These are phyloP conservation scores for Haematococcus sp. DNA, from an alignment of 139 green algal species.

Conservation along the genomic window DNA sequence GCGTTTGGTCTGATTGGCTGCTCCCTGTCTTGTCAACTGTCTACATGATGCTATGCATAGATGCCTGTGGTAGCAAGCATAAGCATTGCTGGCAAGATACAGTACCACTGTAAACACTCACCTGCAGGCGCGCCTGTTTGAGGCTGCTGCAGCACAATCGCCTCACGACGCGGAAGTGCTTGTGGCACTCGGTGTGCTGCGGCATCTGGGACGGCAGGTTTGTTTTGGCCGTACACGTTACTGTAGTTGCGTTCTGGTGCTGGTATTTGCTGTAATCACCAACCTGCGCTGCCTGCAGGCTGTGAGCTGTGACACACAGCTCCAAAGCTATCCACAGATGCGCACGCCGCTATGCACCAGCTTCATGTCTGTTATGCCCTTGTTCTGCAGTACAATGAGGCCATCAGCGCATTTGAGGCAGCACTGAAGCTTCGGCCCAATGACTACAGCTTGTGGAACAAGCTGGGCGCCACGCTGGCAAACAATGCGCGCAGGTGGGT, in stretches of 20 bases:
- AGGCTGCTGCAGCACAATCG: slow-evolving; percentile 25
- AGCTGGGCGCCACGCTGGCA: slow-evolving; percentile 90
- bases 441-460: slow-evolving; percentile 96
- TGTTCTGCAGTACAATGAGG: slow-evolving; percentile 64
- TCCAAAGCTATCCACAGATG: too few species aligned
- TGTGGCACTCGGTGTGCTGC: slow-evolving; percentile 90
- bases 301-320: too few species aligned
- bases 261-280: too few species aligned
- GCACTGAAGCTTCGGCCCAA: slow-evolving; percentile 61
- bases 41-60: too few species aligned
- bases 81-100: too few species aligned
- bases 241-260: too few species aligned
- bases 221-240: too few species aligned
- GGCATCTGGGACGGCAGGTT: slow-evolving; percentile 73
- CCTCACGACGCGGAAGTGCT: slow-evolving; percentile 79
- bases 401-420: slow-evolving; percentile 74
- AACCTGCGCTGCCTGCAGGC: too few species aligned
- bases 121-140: slow-evolving; percentile 46
- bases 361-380: too few species aligned
- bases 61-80: too few species aligned
- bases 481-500: slow-evolving; percentile 72
- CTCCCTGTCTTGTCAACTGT: background rate
- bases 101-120: too few species aligned
- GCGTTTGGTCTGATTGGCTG: background rate
- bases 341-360: too few species aligned